Evolutionary conservation across 257 asterid species (phyloP), one percentile per base, ranked within the genome.

Genomic region (Solanum tarapatanum): DNA sequence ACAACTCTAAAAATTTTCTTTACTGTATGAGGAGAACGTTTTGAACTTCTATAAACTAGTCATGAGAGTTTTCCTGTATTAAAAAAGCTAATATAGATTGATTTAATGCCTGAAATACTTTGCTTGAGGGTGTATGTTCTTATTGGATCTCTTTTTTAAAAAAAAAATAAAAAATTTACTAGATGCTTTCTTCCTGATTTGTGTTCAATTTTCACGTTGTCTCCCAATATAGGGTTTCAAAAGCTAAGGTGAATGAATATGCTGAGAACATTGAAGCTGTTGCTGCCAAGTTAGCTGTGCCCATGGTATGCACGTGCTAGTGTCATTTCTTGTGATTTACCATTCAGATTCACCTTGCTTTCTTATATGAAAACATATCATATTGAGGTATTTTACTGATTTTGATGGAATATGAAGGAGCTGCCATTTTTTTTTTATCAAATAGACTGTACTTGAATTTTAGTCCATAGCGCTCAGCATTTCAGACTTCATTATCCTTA

Each of bases 221-320:
- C 11, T 17, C 35, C 7, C 85, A 30, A 80, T 72, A 23, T 92
- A 96, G 98, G 93, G 88, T 95, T 88, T 96, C 98, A 85, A 95
- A 94, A 92, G 96, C 93, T 74, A 92, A 85, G 60, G 66, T 95
- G 84, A 95, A 90, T 90, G 99, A 94, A 84, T 94, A 93, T 90
- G 91, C 98, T 8, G 94, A 93, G 92, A 92, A 92, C 88, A 93
- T 97, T 87, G 99, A 97, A 94, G 95, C 92, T 32, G 77, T 95
- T 91, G 98, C 97, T 66, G 92, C 96, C 88, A 97, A 91, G 87
- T 87, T 95, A 87, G 96, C 89, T 62, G 91, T 84, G 83, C 84
- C 90, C 51, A 92, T 91, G 96, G 99, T 94, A 89, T 55, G 91
- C 83, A 1, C 3, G 13, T 16, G 85, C 26, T 80, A 45, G 26